Percentiles rank a stretch among this genome's conserved stretches.
phyloP scores from a whole-genome alignment of 1,284 basidiomycete genomes.

The Wallemia mellicola region DNA sequence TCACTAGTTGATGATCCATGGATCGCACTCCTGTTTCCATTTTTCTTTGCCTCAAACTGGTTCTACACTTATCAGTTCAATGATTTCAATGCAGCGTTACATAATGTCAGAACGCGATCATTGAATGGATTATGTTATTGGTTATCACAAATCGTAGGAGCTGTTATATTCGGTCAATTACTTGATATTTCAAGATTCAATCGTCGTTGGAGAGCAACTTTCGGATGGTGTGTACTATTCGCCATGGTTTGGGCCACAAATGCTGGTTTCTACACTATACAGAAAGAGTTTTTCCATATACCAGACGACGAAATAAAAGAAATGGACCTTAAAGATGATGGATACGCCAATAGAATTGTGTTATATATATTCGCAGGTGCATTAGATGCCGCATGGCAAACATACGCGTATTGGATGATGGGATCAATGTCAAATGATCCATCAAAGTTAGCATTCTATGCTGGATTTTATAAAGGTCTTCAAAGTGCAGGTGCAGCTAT shows the following conservation, averaged over 20 bases:
- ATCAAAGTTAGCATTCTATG: slow-evolving; percentile 26
- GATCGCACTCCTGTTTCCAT: slow-evolving; percentile 9
- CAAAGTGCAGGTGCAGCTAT: background rate
- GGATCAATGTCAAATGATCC: slow-evolving; percentile 25
- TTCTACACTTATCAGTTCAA: slow-evolving; percentile 6
- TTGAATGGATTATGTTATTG: slow-evolving; percentile 16
- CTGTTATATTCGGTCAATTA: background rate
- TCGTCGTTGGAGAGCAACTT: background rate
- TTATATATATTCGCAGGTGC: slow-evolving; percentile 13
- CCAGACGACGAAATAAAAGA: background rate
- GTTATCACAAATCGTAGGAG: slow-evolving; percentile 6
- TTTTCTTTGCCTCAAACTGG: slow-evolving; percentile 10
- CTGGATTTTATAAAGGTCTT: slow-evolving; percentile 6
- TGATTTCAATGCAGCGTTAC: slow-evolving; percentile 9
- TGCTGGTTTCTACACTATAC: slow-evolving; percentile 1
- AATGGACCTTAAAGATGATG: background rate
- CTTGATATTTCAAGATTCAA: background rate
- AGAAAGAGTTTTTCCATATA: background rate
- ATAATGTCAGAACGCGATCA: slow-evolving; percentile 10
- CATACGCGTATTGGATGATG: slow-evolving; percentile 11
- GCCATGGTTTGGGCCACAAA: slow-evolving; percentile 1
- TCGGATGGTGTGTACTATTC: slow-evolving; percentile 2
- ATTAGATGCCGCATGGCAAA: slow-evolving; percentile 14
- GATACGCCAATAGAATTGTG: slow-evolving; percentile 5
- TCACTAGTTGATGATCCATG: slow-evolving; percentile 7